Base-by-base conservation (phyloP, 176 grass and related monocot species). In the Triticum dicoccoides region DNA sequence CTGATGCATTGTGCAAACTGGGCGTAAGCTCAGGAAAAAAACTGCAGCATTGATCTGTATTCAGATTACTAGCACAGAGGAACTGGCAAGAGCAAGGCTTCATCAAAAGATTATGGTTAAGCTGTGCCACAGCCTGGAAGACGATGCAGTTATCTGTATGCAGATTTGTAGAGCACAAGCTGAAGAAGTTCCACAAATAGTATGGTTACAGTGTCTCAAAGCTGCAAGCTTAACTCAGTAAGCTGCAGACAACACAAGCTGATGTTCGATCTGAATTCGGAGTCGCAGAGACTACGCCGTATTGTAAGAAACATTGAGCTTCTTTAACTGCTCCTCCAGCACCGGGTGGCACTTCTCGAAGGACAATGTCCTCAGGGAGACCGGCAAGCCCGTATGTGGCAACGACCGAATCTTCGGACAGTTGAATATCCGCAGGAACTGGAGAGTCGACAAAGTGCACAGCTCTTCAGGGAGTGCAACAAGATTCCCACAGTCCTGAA, bases 401-500 rank as follows among this genome's bases (percentile, higher is more conserved):
- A 88, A 39, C 1, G 86, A 82, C 51, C 9, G 15, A 14, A 88
- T 88, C 52, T 77, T 62, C 3, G 24, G 41, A 76, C 81, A 84
- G 49, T 44, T 52, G 6, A 61, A 54, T 54, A 88, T 67, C 49
- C 59, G 35, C 13, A 88, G 0, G 32, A 82, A 82, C 17, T 88
- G 70, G 61, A 88, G 87, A 29, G 72, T 71, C 8, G 65, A 56
- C 56, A 88, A 35, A 38, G 38, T 84, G 52, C 25, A 18, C 44
- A 84, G 30, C 1, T 83, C 68, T 73, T 80, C 61, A 64, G 86
- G 87, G 21, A 88, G 61, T 77, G 80, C 39, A 41, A 35, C 37
- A 11, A 87, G 63, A 64, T 87, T 69, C 5, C n/a, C 65, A 64
- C 86, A 87, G 61, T 87, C 68, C 35, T 56, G 69, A 76, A 88